These are phyloP conservation scores for Botryotinia calthae DNA, from an alignment of 2,329 filamentous ascomycete genomes.

Conservation along the genomic window DNA sequence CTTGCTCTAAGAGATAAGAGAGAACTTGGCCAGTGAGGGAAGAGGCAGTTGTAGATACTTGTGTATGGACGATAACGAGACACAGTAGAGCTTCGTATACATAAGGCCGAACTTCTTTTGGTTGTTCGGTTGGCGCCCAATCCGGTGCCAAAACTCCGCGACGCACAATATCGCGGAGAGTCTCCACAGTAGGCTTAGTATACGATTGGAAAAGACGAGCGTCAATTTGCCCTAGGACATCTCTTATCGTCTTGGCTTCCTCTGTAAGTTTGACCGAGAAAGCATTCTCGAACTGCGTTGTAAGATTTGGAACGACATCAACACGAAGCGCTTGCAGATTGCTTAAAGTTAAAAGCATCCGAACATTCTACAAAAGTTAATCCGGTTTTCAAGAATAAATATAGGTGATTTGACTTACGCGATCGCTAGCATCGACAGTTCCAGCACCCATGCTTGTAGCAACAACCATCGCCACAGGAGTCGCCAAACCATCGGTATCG, in stretches of 20 bases:
- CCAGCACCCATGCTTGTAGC: slow-evolving; percentile 46
- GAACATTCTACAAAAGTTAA: slow-evolving; percentile 65
- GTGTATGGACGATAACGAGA: slow-evolving; percentile 87
- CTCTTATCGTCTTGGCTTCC: slow-evolving; percentile 86
- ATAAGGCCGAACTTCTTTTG: slow-evolving; percentile 78
- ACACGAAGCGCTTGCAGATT: slow-evolving; percentile 83
- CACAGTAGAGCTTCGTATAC: slow-evolving; percentile 82
- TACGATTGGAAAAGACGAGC: slow-evolving; percentile 89
- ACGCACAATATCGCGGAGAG: slow-evolving; percentile 67
- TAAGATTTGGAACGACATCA: slow-evolving; percentile 82
- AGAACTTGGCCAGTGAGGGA: slow-evolving; percentile 78
- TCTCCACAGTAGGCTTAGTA: slow-evolving; percentile 71
- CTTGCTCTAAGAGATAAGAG: slow-evolving; percentile 80
- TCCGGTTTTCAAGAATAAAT: slow-evolving; percentile 25
- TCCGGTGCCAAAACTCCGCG: slow-evolving; percentile 66
- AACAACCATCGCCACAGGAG: slow-evolving; percentile 35
- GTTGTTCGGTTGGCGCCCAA: slow-evolving; percentile 67
- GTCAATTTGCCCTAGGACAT: slow-evolving; percentile 89
- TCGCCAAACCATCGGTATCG: slow-evolving; percentile 37
- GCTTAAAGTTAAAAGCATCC: slow-evolving; percentile 89
- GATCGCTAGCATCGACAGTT: slow-evolving; percentile 52
- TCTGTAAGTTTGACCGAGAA: slow-evolving; percentile 95
- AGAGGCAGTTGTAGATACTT: slow-evolving; percentile 76
- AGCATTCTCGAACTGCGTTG: slow-evolving; percentile 86
- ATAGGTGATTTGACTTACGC: slow-evolving; percentile 42